Evolutionary conservation across 306 rosid species (phyloP).

Genomic region (Gillenia trifoliata): DNA sequence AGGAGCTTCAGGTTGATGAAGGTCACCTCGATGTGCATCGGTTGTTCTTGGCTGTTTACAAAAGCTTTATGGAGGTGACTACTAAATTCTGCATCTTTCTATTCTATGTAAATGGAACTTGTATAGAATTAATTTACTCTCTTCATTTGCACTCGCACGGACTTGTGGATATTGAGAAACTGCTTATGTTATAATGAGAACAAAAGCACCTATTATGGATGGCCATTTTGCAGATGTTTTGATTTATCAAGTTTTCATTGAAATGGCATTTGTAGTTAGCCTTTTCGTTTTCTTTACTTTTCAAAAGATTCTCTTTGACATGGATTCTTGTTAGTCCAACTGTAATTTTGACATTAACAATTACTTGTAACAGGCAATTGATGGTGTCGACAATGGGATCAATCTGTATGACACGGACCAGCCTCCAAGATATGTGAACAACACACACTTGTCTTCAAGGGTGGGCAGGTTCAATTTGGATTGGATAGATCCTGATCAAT

Average conservation of each 20-base stretch:
- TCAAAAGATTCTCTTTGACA: background rate
- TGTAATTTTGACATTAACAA: background rate
- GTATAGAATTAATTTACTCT: background rate
- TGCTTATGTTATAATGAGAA: background rate
- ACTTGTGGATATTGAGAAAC: background rate
- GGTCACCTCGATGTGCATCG: constrained; percentile 65
- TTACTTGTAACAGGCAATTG: constrained; percentile 65
- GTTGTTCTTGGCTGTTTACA: constrained; percentile 78
- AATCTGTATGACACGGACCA: constrained; percentile 77
- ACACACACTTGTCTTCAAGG: constrained; percentile 87
- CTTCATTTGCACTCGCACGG: background rate
- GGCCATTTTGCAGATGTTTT: background rate
- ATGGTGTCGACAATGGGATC: constrained; percentile 90
- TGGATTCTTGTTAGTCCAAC: background rate
- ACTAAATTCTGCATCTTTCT: background rate
- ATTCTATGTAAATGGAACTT: background rate
- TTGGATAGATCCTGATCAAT: constrained; percentile 90
- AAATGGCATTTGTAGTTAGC: background rate
- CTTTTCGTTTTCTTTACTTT: background rate
- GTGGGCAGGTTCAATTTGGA: constrained; percentile 81
- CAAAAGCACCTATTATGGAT: background rate
- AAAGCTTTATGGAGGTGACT: constrained; percentile 97
- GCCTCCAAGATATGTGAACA: constrained; percentile 88
- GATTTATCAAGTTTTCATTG: background rate
- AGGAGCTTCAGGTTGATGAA: constrained; percentile 82